Conservation (phyloP, 2,329 filamentous ascomycete genomes). For the Arthrobotrys pseudoclavata region DNA sequence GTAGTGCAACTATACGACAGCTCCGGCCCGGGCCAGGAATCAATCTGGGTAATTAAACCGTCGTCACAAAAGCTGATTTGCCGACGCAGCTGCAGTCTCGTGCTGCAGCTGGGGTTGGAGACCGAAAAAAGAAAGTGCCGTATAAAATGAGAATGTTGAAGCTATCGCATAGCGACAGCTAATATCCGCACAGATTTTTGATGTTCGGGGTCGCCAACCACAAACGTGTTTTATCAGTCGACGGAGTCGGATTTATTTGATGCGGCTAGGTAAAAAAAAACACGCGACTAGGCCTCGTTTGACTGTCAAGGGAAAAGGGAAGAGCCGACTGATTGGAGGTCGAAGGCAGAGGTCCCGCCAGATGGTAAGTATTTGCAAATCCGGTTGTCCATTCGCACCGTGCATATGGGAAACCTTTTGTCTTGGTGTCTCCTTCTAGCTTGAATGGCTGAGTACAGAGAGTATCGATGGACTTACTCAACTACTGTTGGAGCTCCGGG, state of each 20-base stretch:
- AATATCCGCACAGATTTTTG: slow-evolving; percentile 57
- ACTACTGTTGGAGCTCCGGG: slow-evolving; percentile 42
- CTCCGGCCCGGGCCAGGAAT: slow-evolving; percentile 51
- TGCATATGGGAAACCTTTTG: slow-evolving; percentile 38
- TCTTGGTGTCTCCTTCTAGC: slow-evolving; percentile 47
- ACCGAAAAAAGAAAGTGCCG: slow-evolving; percentile 57
- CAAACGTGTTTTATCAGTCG: slow-evolving; percentile 58
- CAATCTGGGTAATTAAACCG: slow-evolving; percentile 60
- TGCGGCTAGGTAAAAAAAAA: slow-evolving; percentile 55
- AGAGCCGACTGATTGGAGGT: slow-evolving; percentile 43
- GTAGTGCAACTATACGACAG: slow-evolving; percentile 58
- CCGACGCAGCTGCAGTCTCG: slow-evolving; percentile 56
- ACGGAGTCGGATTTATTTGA: slow-evolving; percentile 49
- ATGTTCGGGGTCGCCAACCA: slow-evolving; percentile 58
- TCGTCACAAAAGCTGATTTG: slow-evolving; percentile 56
- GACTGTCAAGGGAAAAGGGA: slow-evolving; percentile 44
- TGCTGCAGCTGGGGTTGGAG: slow-evolving; percentile 47
- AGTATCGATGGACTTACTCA: slow-evolving; percentile 24
- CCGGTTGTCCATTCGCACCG: slow-evolving; percentile 51
- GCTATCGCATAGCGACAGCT: slow-evolving; percentile 58
- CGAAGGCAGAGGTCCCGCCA: slow-evolving; percentile 53
- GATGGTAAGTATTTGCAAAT: slow-evolving; percentile 45
- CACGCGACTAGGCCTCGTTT: slow-evolving; percentile 47
- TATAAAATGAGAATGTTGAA: slow-evolving; percentile 59
- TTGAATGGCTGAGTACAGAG: slow-evolving; percentile 32